phyloP scores from a whole-genome alignment of 352 stramenopile species.

The Phytophthora hibernalis region DNA sequence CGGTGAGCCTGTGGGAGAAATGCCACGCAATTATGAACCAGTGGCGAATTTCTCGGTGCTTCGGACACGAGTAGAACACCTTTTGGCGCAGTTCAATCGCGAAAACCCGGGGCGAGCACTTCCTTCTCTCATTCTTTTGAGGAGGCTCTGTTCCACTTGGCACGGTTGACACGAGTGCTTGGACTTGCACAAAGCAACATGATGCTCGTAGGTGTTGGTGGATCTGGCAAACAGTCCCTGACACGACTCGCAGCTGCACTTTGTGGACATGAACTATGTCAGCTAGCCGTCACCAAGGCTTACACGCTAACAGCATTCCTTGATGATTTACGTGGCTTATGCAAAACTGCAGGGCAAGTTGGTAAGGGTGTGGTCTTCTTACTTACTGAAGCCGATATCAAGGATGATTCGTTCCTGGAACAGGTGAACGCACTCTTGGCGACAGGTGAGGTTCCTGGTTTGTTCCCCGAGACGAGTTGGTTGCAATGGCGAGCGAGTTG shows the following conservation, averaged over 20 bases:
- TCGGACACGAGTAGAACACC: constrained; percentile 59
- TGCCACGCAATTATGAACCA: constrained; percentile 86
- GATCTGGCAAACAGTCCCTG: constrained; percentile 90
- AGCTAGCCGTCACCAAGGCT: constrained; percentile 89
- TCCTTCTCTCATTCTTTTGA: constrained; percentile 92
- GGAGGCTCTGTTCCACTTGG: constrained; percentile 87
- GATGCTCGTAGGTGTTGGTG: constrained; percentile 92
- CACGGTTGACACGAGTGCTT: constrained; percentile 84
- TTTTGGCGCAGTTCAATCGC: constrained; percentile 85
- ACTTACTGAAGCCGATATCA: constrained; percentile 91
- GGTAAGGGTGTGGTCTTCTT: constrained; percentile 87
- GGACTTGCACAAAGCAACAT: constrained; percentile 87
- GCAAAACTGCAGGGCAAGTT: constrained; percentile 83
- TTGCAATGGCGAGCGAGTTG: constrained; percentile 86
- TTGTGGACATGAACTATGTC: constrained; percentile 77
- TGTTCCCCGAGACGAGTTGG: constrained; percentile 92
- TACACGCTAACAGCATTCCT: constrained; percentile 89
- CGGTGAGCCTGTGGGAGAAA: constrained; percentile 76
- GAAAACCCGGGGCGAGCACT: constrained; percentile 67
- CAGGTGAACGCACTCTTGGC: constrained; percentile 90
- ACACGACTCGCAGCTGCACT: constrained; percentile 84
- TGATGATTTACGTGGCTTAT: constrained; percentile 86
- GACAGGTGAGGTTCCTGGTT: constrained; percentile 78
- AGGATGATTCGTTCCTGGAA: constrained; percentile 91
- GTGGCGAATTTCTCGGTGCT: constrained; percentile 56